Conservation (phyloP, 345 rosid genomes). For the Viola odorata region DNA sequence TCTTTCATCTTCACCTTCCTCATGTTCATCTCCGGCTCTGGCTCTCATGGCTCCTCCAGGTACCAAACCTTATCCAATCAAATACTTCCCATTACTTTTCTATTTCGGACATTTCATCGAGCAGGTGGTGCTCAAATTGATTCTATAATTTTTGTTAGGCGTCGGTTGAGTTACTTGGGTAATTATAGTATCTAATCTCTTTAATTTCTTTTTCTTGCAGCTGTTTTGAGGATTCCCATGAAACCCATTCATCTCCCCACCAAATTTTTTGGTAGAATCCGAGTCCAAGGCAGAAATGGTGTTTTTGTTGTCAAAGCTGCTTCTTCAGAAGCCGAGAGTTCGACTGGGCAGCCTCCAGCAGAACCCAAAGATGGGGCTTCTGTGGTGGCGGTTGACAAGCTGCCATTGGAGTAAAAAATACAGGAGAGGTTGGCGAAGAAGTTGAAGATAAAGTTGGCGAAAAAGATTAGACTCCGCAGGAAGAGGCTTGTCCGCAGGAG, state of each 20-base stretch:
- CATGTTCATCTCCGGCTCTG: background rate
- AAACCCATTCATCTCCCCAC: constrained; percentile 5
- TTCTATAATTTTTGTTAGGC: background rate
- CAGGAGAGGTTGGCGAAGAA: constrained; percentile 58
- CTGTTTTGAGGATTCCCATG: constrained; percentile 6
- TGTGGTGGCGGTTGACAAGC: constrained; percentile 40
- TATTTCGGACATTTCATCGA: constrained; percentile 4
- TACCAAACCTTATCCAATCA: background rate
- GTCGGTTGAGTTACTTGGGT: too few species aligned
- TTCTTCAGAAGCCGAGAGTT: constrained; percentile 8
- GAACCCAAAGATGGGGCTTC: constrained; percentile 31
- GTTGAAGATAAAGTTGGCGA: constrained; percentile 79
- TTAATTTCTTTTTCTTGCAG: constrained; percentile 5
- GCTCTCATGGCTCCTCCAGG: constrained; percentile 7
- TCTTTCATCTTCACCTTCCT: background rate
- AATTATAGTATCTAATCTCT: background rate
- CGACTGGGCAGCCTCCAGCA: constrained; percentile 17
- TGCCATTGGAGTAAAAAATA: constrained; percentile 70
- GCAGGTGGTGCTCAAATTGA: background rate
- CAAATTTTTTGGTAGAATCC: background rate
- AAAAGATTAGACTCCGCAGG: constrained; percentile 79
- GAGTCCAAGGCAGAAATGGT: background rate
- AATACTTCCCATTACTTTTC: background rate
- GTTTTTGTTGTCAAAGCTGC: constrained; percentile 10
- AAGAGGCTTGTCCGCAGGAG: constrained; percentile 74